Evolutionary conservation across 148 eudicot species (phyloP).

Genomic region (Rhododendron henanense): DNA sequence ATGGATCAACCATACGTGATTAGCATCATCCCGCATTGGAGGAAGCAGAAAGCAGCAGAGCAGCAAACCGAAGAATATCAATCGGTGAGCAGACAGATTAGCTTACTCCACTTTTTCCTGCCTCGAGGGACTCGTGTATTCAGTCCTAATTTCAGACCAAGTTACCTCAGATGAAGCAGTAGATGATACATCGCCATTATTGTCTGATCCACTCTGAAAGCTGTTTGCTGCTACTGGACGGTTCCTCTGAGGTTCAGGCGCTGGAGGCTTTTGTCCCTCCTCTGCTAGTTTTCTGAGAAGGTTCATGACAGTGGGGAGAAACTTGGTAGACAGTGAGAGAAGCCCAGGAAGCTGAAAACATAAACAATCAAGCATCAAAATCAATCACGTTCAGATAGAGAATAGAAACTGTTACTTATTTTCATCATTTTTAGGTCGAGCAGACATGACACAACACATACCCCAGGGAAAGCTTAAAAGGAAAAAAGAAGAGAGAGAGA

Average conservation of each 20-base stretch:
- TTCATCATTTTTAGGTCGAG: not conserved
- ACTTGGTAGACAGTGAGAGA: constrained; percentile 74
- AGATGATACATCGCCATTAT: constrained; percentile 41
- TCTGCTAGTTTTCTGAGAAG: constrained; percentile 83
- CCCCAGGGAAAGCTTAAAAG: not conserved
- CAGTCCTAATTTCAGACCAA: constrained; percentile 54
- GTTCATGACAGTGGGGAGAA: constrained; percentile 82
- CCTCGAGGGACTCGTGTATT: constrained; percentile 55
- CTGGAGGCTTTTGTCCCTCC: constrained; percentile 52
- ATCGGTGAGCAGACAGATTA: not conserved
- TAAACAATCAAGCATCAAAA: constrained; percentile 16
- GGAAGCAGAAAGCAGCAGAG: constrained; percentile 12
- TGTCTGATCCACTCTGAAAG: constrained; percentile 25
- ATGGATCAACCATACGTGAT: not conserved
- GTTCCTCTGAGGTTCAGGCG: constrained; percentile 49
- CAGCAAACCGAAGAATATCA: not conserved
- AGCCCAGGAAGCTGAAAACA: constrained; percentile 79
- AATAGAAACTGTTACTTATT: not conserved
- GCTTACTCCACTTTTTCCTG: constrained; percentile 39
- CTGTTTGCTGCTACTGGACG: constrained; percentile 39
- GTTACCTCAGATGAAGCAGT: constrained; percentile 67
- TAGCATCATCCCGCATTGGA: not conserved
- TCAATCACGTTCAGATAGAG: not conserved
- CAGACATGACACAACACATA: not conserved
- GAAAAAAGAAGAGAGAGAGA: too few relatives aligned